phyloP scores from a whole-genome alignment of 805 yeast genomes.

The Scheffersomyces spartinae region DNA sequence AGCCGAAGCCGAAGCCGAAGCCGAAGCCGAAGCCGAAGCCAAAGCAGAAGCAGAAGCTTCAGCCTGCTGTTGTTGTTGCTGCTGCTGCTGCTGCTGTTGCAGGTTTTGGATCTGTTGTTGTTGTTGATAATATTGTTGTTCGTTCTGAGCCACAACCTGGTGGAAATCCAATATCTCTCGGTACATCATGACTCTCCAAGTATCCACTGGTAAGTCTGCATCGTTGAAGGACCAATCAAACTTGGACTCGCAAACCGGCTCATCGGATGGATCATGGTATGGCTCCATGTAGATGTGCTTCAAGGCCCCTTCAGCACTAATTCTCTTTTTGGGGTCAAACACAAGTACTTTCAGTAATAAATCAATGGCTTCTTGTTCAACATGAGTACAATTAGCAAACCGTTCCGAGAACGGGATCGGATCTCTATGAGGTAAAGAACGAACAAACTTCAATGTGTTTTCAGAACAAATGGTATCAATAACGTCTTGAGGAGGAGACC shows the following conservation, averaged over 20 bases:
- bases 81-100: not conserved
- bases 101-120: conserved; percentile 2
- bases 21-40: too few relatives aligned
- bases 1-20: too few relatives aligned
- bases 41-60: too few relatives aligned
- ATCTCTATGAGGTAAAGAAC: conserved; percentile 84
- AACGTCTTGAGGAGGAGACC: conserved; percentile 94
- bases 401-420: conserved; percentile 81
- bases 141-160: too few relatives aligned
- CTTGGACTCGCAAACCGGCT: conserved; percentile 84
- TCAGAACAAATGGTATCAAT: conserved; percentile 94
- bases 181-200: conserved; percentile 99
- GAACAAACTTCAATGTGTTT: conserved; percentile 88
- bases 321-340: conserved; percentile 90
- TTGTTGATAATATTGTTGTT: conserved; percentile 29
- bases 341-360: conserved; percentile 81
- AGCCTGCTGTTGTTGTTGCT: not conserved
- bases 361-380: conserved; percentile 82
- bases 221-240: conserved; percentile 98
- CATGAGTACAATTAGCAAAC: conserved; percentile 49
- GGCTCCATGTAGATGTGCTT: conserved; percentile 88
- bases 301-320: conserved; percentile 84
- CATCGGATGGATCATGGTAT: conserved; percentile 95
- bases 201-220: conserved; percentile 93
- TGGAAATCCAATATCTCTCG: conserved; percentile 94